Evolutionary conservation across 2,329 filamentous ascomycete genomes (phyloP).

Genomic region (Hysterium pulicare): DNA sequence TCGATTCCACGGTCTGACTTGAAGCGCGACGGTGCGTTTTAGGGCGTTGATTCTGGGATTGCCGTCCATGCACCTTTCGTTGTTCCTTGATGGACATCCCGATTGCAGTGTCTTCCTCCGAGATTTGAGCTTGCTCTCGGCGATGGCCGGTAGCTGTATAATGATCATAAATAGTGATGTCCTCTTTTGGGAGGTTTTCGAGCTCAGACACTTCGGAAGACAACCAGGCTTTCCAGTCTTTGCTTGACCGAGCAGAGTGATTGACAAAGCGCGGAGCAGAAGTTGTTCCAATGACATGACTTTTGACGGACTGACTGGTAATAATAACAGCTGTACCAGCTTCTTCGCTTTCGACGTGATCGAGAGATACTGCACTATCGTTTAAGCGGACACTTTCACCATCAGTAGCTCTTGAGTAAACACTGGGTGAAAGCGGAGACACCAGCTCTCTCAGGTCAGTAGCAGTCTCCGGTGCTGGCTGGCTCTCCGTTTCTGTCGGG

Average conservation of each 20-base stretch:
- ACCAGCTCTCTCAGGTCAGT: slow-evolving; percentile 8
- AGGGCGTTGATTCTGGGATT: neutral
- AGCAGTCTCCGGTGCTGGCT: neutral
- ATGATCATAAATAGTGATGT: slow-evolving; percentile 24
- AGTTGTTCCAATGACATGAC: slow-evolving; percentile 36
- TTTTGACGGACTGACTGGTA: slow-evolving; percentile 43
- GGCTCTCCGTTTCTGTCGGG: neutral
- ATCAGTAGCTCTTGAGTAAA: slow-evolving; percentile 46
- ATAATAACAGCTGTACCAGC: slow-evolving; percentile 41
- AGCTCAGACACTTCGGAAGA: slow-evolving; percentile 43
- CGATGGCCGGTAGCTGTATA: slow-evolving; percentile 17
- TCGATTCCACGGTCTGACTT: neutral
- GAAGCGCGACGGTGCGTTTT: neutral
- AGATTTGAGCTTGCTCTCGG: slow-evolving; percentile 23
- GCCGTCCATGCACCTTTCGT: neutral
- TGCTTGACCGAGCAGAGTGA: slow-evolving; percentile 31
- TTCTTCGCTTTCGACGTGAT: slow-evolving; percentile 12
- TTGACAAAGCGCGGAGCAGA: slow-evolving; percentile 17
- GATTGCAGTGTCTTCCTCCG: slow-evolving; percentile 18
- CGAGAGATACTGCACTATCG: slow-evolving; percentile 31
- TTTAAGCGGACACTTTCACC: slow-evolving; percentile 34
- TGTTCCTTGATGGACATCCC: slow-evolving; percentile 7
- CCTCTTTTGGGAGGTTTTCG: slow-evolving; percentile 22
- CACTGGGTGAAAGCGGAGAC: slow-evolving; percentile 43
- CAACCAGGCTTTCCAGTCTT: slow-evolving; percentile 48